Evolutionary conservation across 2,329 filamentous ascomycete genomes (phyloP).

Genomic region (Pseudonectria foliicola): DNA sequence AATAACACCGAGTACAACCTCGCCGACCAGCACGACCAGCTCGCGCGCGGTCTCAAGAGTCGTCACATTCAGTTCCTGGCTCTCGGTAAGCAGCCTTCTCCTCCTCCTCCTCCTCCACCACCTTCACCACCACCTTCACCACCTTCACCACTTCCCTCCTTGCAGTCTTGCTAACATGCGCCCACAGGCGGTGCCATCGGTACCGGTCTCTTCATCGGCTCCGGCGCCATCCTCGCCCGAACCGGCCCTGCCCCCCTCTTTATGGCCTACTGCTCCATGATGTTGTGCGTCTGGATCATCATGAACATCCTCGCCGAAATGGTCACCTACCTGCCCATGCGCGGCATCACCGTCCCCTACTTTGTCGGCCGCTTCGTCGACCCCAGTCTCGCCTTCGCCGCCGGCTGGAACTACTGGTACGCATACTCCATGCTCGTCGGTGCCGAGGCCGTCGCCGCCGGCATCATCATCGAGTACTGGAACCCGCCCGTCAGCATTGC

Average conservation of each 20-base stretch:
- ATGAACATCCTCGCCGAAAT: constrained; percentile 52
- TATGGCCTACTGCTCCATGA: constrained; percentile 58
- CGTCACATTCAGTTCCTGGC: constrained; percentile 56
- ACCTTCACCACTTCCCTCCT: too few relatives aligned
- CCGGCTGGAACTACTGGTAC: constrained; percentile 58
- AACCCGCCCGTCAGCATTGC: constrained; percentile 41
- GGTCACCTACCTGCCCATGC: constrained; percentile 47
- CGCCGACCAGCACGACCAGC: constrained; percentile 34
- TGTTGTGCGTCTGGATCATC: constrained; percentile 44
- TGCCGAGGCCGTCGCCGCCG: constrained; percentile 51
- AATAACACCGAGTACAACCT: constrained; percentile 29
- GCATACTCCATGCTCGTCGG: constrained; percentile 52
- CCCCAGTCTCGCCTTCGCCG: constrained; percentile 47
- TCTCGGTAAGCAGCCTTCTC: constrained; percentile 31
- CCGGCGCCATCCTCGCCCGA: constrained; percentile 46
- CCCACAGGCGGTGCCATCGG: constrained; percentile 46
- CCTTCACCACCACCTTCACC: too few relatives aligned
- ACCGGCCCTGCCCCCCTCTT: constrained; percentile 61
- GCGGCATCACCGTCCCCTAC: constrained; percentile 50
- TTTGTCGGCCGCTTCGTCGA: constrained; percentile 50
- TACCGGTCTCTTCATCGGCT: constrained; percentile 58
- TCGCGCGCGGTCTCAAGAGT: constrained; percentile 51
- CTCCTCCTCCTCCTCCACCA: not conserved
- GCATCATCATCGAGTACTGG: constrained; percentile 56
- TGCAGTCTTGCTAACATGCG: too few relatives aligned